Base-by-base conservation (phyloP, 225 moss, liverwort and hornwort species). In the Neckera pumila region DNA sequence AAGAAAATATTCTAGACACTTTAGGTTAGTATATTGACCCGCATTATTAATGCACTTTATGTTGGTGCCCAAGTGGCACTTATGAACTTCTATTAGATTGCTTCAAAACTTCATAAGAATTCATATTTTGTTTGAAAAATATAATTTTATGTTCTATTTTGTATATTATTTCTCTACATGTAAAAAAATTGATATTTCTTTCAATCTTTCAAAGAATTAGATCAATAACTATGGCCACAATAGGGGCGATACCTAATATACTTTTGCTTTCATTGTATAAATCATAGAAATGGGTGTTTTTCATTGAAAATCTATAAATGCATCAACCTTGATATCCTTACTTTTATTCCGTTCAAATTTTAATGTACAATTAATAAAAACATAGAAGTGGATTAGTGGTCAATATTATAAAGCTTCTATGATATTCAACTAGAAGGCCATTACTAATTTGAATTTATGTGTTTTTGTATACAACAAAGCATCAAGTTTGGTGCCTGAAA, bases 21-120 rank as follows among this genome's bases (percentile, higher is more conserved):
- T 16, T 42, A 72, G 5, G 0, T 70, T 42, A 23, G 15, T 72
- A 72, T 5, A 0, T 28, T 43, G 10, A 28, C 10, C n/a, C n/a
- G n/a, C 0, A 43, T 28, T 43, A 17, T 17, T 6, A 73, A 45
- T 45, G 45, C 17, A 30, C 4, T 45, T 73, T 45, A 28, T 45
- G 2, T 28, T 73, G 10, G 17, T 45, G 15, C 10, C 5, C 1
- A 28, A 17, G 3, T 28, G 4, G 0, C 3, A 7, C 3, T 73
- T 28, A 0, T 28, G 1, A 1, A 28, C 45, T 43, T 43, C 1
- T 43, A 0, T 28, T 1, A 73, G 0, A 45, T 43, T 45, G 6
- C 28, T 45, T 45, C 17, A n/a, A 73, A 28, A 43, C 10, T 17
- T 73, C 1, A 17, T 73, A 45, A 17, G 6, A 45, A 45, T 45